These are phyloP conservation scores for Athelia psychrophila DNA, from an alignment of 1,284 basidiomycete genomes.

Conservation along the genomic window DNA sequence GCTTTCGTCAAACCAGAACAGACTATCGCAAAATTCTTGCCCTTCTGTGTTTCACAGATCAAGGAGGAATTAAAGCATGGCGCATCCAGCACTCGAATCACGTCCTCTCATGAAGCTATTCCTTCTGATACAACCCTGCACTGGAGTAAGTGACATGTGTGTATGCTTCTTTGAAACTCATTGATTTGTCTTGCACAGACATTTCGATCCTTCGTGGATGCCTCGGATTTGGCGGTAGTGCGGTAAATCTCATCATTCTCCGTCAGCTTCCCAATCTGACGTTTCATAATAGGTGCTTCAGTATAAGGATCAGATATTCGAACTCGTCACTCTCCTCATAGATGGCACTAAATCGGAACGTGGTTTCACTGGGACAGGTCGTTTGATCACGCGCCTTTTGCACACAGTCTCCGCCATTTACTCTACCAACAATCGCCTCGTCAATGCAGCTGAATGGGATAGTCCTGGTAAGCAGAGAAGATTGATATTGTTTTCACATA, in stretches of 20 bases:
- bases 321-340: slow-evolving; percentile 68
- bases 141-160: slow-evolving; percentile 69
- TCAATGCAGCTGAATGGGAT: slow-evolving; percentile 84
- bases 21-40: slow-evolving; percentile 80
- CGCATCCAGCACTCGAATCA: slow-evolving; percentile 89
- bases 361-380: slow-evolving; percentile 82
- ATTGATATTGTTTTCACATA: slow-evolving; percentile 1
- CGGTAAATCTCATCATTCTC: slow-evolving; percentile 20
- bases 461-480: slow-evolving; percentile 50
- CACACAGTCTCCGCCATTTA: slow-evolving; percentile 80
- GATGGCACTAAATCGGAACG: slow-evolving; percentile 88
- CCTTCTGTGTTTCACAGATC: slow-evolving; percentile 80
- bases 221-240: slow-evolving; percentile 72
- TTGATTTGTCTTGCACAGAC: slow-evolving; percentile 39
- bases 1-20: slow-evolving; percentile 78
- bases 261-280: slow-evolving; percentile 6
- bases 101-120: slow-evolving; percentile 78
- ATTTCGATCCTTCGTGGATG: slow-evolving; percentile 78
- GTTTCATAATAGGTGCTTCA: slow-evolving; percentile 54
- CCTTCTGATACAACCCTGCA: slow-evolving; percentile 92
- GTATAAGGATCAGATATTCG: slow-evolving; percentile 68
- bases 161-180: background rate
- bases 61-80: slow-evolving; percentile 87
- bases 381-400: slow-evolving; percentile 78
- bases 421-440: slow-evolving; percentile 78